Percentiles rank a stretch among this genome's conserved stretches.
phyloP scores from a whole-genome alignment of 179 eudicot species.

The Carnegiea gigantea region DNA sequence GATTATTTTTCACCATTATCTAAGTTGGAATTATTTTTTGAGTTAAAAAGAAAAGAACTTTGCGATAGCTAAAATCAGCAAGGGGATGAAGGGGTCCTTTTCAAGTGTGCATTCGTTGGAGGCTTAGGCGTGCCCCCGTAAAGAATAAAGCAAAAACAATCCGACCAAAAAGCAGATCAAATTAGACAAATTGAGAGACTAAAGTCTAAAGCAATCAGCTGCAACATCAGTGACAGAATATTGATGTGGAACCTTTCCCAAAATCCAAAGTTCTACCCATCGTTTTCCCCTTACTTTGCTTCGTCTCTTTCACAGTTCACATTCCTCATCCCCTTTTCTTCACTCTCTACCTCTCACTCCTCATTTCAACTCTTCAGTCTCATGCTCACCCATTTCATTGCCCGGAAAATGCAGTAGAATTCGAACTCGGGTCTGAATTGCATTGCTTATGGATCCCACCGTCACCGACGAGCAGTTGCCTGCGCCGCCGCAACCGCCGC shows the following conservation, averaged over 20 bases:
- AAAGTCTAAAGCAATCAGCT: not conserved
- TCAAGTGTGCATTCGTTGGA: constrained; percentile 9
- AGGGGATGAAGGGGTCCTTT: constrained; percentile 33
- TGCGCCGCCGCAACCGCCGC: constrained; percentile 53
- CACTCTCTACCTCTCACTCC: too few relatives aligned
- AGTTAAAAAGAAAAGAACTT: too few relatives aligned
- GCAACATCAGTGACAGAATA: not conserved
- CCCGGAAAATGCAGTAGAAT: not conserved
- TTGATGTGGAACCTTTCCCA: too few relatives aligned
- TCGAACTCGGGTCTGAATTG: not conserved
- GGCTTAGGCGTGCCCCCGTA: constrained; percentile 16
- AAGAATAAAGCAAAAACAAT: constrained; percentile 19
- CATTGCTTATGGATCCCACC: constrained; percentile 31
- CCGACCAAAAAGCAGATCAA: constrained; percentile 27
- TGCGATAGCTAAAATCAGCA: not conserved
- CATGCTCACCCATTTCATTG: not conserved
- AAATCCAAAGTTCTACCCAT: constrained; percentile 14
- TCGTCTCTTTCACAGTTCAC: too few relatives aligned
- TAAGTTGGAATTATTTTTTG: too few relatives aligned
- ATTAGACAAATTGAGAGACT: constrained; percentile 21
- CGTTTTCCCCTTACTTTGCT: constrained; percentile 21
- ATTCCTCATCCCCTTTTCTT: not conserved
- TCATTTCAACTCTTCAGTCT: too few relatives aligned
- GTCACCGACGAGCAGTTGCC: constrained; percentile 36
- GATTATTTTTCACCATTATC: too few relatives aligned